Evolutionary conservation across 306 rosid species (phyloP), one percentile per base, ranked within the genome.

Genomic region (Elaeagnus macrophylla): DNA sequence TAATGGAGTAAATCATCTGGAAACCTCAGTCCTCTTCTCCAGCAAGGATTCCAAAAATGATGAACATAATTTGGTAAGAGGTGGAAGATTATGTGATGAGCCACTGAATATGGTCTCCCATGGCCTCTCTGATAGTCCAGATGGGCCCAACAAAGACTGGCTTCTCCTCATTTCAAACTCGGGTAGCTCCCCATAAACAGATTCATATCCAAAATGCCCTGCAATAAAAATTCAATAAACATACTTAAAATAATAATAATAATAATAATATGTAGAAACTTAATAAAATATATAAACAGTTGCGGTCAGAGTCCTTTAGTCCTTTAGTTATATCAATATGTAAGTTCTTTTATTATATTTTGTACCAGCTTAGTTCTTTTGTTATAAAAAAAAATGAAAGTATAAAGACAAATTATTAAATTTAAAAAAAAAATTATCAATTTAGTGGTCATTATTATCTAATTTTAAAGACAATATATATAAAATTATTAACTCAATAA

Each of bases 91-190:
- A 66, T 82, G 93, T 3, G 96, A 80, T 41, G 95, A 70, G 9
- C 95, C 95, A 60, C 76, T 72, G 62, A 87, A 87, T 58, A 84
- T 73, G 70, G 93, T 82, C 71, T 78, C 96, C 99, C 99, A 87
- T 16, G 95, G 85, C 71, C 95, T 73, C 64, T 73, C 80, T 14
- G 96, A 84, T 53, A 85, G 82, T 59, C 67, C 64, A 36, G 85
- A 75, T 39, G 79, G 70, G 62, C 67, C 53, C n/a, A 57, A 60
- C 7, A 61, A 46, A 39, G 56, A 25, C 57, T 56, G 67, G 61
- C 61, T 75, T 67, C 61, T 78, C 73, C 75, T 76, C 65, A 67
- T 19, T 42, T 86, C 79, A 53, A 78, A 73, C 60, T 68, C 66
- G 0, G 93, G 87, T 17, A 91, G 69, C 72, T 84, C 89, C 20